Evolutionary conservation across 495 filamentous ascomycete species (phyloP).

Genomic region (Haplographium delicatum): DNA sequence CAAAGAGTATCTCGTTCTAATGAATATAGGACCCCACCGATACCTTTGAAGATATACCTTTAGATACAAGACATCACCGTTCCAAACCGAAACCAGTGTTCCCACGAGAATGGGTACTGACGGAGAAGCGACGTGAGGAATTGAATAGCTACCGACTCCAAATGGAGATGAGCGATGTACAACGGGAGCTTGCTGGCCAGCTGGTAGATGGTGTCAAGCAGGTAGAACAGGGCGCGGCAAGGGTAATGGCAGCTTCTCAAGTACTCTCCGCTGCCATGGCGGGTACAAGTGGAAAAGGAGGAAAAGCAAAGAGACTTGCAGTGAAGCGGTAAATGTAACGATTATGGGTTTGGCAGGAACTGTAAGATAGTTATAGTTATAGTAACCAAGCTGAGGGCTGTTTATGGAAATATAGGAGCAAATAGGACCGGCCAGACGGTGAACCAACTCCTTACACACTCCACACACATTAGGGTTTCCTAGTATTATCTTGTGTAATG

Average conservation of each 20-base stretch:
- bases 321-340: constrained; percentile 5
- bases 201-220: constrained; percentile 50
- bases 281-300: constrained; percentile 11
- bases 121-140: constrained; percentile 56
- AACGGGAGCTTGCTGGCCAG: constrained; percentile 38
- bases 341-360: too few relatives aligned
- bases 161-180: constrained; percentile 40
- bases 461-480: too few relatives aligned
- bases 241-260: background rate
- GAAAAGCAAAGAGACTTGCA: constrained; percentile 4
- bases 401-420: too few relatives aligned
- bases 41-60: constrained; percentile 80
- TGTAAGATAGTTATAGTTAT: constrained; percentile 15
- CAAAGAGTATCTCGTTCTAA: constrained; percentile 1
- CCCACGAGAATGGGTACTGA: constrained; percentile 78
- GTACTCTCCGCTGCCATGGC: constrained; percentile 28
- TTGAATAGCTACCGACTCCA: constrained; percentile 54
- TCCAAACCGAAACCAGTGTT: constrained; percentile 65
- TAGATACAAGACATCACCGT: constrained; percentile 85
- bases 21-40: constrained; percentile 59
- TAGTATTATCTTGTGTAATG: too few relatives aligned
- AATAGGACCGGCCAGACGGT: too few relatives aligned
- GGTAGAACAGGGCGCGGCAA: constrained; percentile 40
- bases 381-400: too few relatives aligned
- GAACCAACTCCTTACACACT: too few relatives aligned